Base-by-base conservation (phyloP, 2,329 filamentous ascomycete species). In the Pseudomassariella vexata region DNA sequence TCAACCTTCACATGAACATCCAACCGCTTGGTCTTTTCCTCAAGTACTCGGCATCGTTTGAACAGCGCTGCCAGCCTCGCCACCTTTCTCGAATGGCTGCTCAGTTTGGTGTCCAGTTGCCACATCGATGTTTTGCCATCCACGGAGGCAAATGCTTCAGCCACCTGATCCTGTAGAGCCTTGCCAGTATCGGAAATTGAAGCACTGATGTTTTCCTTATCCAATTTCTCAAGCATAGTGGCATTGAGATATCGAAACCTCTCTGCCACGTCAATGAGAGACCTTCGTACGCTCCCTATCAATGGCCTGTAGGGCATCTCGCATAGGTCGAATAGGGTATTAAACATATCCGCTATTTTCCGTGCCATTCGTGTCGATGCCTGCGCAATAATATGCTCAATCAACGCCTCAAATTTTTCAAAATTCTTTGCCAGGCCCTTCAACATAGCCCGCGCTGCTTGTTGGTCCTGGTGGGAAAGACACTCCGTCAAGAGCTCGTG, bases 401-500 rank as follows among this genome's bases (percentile, higher is more conserved):
- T 17, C 28, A 49, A 32, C 2, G 3, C 10, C 12, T 28, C 32
- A 19, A 55, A 53, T 5, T 40, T 35, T 1, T 28, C 27, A 14
- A 41, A 32, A 19, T 52, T 30, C 32, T 43, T 42, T 17, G 27
- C 29, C 7, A 56, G 47, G 6, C 49, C 48, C 20, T 29, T 38
- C 6, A 52, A 27, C 17, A 55, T 24, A 24, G 41, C 39, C 11
- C 49, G 46, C 6, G 47, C 46, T 24, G 33, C 38, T 5, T 34
- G n/a, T 20, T 40, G 42, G 31, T 52, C 37, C 7, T 46, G 34
- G 17, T 34, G 33, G 7, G 35, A 24, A n/a, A 52, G 30, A 32
- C 50, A 50, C 22, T 39, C 35, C 9, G 28, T 40, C 6, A 56
- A 36, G 14, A 55, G 46, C 12, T 46, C 36, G 12, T 49, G 40